Conservation (phyloP, 331 rosid species). For the Malus hybrid region DNA sequence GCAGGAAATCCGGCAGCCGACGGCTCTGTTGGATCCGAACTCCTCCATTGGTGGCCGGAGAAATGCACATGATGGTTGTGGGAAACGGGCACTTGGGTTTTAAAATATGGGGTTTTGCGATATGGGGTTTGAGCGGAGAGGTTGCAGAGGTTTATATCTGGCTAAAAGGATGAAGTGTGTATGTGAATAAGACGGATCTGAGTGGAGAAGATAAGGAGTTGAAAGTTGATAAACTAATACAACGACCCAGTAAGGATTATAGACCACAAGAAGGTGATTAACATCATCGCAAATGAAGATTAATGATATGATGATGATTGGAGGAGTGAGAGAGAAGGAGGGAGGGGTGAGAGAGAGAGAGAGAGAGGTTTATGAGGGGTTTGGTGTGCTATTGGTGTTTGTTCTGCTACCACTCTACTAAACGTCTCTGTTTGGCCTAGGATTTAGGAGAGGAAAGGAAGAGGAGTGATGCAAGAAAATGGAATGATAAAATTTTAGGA, state of each 20-base stretch:
- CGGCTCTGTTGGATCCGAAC: conserved; percentile 31
- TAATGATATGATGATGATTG: too few species aligned
- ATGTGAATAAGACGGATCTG: not conserved
- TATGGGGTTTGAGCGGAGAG: not conserved
- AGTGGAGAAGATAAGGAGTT: not conserved
- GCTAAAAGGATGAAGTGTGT: not conserved
- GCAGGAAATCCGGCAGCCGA: conserved; percentile 27
- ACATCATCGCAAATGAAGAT: too few species aligned
- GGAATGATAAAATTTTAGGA: not conserved
- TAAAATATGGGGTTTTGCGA: not conserved
- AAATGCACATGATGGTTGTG: conserved; percentile 20
- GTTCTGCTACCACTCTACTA: not conserved
- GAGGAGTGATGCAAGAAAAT: not conserved
- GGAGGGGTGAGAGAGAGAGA: not conserved
- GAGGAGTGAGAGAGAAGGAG: too few species aligned
- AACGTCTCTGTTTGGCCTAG: not conserved
- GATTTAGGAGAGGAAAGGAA: not conserved
- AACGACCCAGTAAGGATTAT: not conserved
- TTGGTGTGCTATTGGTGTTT: not conserved
- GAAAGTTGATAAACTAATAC: conserved; percentile 11
- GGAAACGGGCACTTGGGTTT: not conserved
- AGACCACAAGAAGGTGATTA: too few species aligned
- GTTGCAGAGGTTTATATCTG: not conserved
- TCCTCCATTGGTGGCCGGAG: conserved; percentile 6
- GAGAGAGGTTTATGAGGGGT: not conserved